phyloP scores from a whole-genome alignment of 108 stramenopile species.

The Stephanodiscus minutulus region DNA sequence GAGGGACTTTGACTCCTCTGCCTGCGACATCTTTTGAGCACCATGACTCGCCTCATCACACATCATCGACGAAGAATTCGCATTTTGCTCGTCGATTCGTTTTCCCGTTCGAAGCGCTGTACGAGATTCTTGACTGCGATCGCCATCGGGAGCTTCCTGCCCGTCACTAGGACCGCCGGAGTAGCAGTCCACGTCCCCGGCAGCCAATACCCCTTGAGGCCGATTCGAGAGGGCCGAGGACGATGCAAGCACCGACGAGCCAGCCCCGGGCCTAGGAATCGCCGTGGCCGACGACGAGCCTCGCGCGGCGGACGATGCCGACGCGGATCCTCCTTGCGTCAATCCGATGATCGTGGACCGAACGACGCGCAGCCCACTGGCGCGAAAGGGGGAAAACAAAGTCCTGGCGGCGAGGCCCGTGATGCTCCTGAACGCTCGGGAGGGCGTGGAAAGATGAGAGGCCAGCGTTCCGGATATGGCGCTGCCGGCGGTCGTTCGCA shows the following conservation, averaged over 20 bases:
- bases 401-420: constrained; percentile 1
- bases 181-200: neutral
- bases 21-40: neutral
- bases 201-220: neutral
- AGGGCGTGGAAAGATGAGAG: neutral
- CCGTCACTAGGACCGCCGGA: neutral
- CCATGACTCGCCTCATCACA: neutral
- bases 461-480: constrained; percentile 4
- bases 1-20: neutral
- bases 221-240: neutral
- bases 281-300: neutral
- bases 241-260: constrained; percentile 5
- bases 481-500: neutral
- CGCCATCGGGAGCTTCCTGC: neutral
- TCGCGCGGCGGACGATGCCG: neutral
- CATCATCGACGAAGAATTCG: neutral
- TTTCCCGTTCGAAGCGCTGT: neutral
- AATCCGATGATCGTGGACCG: neutral
- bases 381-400: neutral
- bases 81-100: neutral
- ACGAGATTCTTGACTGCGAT: neutral
- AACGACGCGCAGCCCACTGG: constrained; percentile 4
- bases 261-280: neutral
- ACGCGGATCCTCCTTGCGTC: neutral
- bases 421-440: constrained; percentile 5